Conservation (phyloP, 441 rosid genomes). For the Erodium chrysanthum region DNA sequence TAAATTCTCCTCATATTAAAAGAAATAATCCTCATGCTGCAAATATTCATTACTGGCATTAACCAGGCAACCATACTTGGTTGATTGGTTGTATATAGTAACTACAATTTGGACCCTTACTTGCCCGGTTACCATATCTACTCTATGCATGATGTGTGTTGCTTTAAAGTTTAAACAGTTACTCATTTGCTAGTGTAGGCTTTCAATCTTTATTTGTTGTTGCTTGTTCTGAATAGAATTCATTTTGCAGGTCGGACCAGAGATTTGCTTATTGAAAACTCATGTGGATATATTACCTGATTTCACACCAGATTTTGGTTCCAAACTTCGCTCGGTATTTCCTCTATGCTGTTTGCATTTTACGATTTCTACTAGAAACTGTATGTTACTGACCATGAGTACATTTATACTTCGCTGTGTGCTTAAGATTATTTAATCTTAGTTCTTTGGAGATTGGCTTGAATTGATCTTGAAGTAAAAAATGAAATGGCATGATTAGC, state of each 20-base stretch:
- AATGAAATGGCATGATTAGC: too few relatives aligned
- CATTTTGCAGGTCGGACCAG: constrained; percentile 67
- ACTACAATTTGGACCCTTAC: background rate
- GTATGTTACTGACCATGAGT: too few relatives aligned
- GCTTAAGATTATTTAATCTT: constrained; percentile 20
- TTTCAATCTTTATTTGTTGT: background rate
- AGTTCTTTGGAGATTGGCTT: too few relatives aligned
- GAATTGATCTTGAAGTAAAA: too few relatives aligned
- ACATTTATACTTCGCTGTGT: too few relatives aligned
- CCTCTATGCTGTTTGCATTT: constrained; percentile 8
- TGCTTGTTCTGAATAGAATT: constrained; percentile 13
- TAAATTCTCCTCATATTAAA: background rate
- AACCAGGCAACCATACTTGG: background rate
- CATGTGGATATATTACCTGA: constrained; percentile 83
- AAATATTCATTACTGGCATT: background rate
- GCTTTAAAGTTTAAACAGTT: too few relatives aligned
- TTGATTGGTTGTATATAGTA: background rate
- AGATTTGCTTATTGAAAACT: constrained; percentile 83
- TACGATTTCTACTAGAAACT: too few relatives aligned
- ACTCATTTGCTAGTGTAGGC: background rate
- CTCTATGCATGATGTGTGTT: too few relatives aligned
- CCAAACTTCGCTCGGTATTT: constrained; percentile 35
- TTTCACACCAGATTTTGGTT: constrained; percentile 24
- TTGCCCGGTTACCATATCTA: too few relatives aligned
- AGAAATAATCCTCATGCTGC: background rate